A percentile compares a stretch with the other conserved stretches of the same genome.
These are phyloP conservation scores for Macrophomina tecta DNA, from an alignment of 2,329 filamentous ascomycete genomes.

Conservation along the genomic window DNA sequence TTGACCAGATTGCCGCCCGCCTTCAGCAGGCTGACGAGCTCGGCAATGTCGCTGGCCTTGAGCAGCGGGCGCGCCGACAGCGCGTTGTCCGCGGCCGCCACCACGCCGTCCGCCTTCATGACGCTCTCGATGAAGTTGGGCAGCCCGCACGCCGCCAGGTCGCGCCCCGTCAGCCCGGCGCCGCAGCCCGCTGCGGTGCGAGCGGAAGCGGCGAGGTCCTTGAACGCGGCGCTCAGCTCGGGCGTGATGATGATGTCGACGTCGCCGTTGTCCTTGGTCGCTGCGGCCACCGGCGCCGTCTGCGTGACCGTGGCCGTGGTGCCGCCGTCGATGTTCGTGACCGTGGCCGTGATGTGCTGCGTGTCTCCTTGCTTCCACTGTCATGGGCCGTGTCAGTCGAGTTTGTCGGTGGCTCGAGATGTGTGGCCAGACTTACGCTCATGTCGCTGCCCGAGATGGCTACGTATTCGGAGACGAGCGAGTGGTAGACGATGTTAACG, in stretches of 20 bases:
- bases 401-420: too few species aligned
- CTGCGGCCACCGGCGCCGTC: neutral
- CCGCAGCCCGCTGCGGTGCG: neutral
- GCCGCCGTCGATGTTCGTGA: neutral
- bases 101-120: neutral
- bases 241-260: neutral
- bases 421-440: neutral
- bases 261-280: neutral
- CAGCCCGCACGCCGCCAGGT: neutral
- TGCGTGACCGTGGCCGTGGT: neutral
- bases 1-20: neutral
- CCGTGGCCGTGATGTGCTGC: neutral
- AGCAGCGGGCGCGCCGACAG: neutral
- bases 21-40: neutral
- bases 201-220: neutral
- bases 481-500: neutral
- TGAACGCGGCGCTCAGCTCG: neutral
- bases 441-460: neutral
- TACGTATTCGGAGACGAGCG: neutral
- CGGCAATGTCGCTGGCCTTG: neutral
- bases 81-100: neutral
- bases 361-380: slow-evolving; percentile 1
- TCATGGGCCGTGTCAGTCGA: too few species aligned
- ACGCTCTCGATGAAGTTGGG: neutral
- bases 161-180: neutral